Conservation (phyloP, 352 stramenopile species). For the Phytophthora sp. region DNA sequence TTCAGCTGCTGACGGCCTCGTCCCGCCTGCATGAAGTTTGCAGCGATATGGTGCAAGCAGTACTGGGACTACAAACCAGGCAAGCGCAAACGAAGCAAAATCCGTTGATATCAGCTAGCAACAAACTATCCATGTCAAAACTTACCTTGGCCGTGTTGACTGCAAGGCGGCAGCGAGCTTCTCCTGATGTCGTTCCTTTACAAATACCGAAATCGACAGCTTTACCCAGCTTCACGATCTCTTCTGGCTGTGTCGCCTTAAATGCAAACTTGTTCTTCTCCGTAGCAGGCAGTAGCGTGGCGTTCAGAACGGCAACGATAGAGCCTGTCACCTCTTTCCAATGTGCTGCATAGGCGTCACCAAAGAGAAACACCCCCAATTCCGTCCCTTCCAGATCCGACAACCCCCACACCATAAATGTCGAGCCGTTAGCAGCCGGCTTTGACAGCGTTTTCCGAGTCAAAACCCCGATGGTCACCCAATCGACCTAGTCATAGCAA, state of each 20-base stretch:
- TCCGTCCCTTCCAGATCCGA: conserved; percentile 75
- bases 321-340: conserved; percentile 69
- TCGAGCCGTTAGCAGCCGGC: conserved; percentile 60
- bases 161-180: conserved; percentile 69
- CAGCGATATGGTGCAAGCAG: conserved; percentile 80
- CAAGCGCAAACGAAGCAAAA: neutral
- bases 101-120: neutral
- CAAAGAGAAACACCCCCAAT: conserved; percentile 79
- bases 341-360: conserved; percentile 70
- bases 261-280: conserved; percentile 85
- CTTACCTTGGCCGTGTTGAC: conserved; percentile 76
- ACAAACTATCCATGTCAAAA: neutral
- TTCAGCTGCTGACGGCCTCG: conserved; percentile 81
- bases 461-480: conserved; percentile 84
- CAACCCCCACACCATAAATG: conserved; percentile 85
- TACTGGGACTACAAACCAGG: conserved; percentile 54
- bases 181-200: conserved; percentile 65
- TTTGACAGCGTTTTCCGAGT: conserved; percentile 78
- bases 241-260: conserved; percentile 58
- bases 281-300: conserved; percentile 59
- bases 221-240: conserved; percentile 69
- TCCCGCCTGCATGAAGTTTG: conserved; percentile 74
- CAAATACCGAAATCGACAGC: conserved; percentile 82
- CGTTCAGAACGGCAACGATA: conserved; percentile 77
- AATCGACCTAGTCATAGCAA: conserved; percentile 53